Base-by-base conservation (phyloP, 768 basidiomycete genomes). In the Boletus rubropictus region DNA sequence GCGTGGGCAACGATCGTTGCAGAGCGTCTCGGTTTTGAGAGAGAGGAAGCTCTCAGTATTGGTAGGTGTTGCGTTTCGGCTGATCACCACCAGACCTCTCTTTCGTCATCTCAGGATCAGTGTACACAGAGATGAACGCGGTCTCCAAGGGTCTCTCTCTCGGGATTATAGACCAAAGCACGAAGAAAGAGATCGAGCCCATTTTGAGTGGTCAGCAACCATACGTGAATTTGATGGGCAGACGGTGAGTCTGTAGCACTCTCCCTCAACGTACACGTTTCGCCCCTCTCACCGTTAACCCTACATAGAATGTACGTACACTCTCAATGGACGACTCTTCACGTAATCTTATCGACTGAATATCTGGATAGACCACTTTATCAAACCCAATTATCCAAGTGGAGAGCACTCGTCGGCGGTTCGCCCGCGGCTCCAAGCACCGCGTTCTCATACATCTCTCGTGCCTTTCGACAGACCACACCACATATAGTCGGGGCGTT, bases 71-170 rank as follows among this genome's bases (percentile, higher is more conserved):
- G 35, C 22, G n/a, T 47, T 29, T 17, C 20, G 20, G 28, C n/a
- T 8, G 45, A 46, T 39, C 38, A 27, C 27, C 41, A 25, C 15
- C 11, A 17, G 4, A 41, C 11, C 17, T 36, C 29, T 32, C 39
- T 34, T n/a, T 18, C 28, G 6, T 40, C 31, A 11, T 48, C 29
- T 27, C 53, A 92, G 94, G 93, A 5, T 88, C 90, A 39, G 90
- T 85, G 17, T 96, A 92, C 64, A 95, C 93, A 9, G 91, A 95
- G 62, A 80, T 95, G 78, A 95, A 94, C 53, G 90, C 90, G 1
- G 70, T 88, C 32, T 72, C 84, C 24, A 95, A 92, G 63, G 93
- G 91, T 10, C 74, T 90, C 20, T 82, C 85, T 28, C 72, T 96
- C 21, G 92, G 94, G 3, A 76, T 93, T 45, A 84, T 83, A 58